Percentiles rank a stretch among this genome's conserved stretches.
These are phyloP conservation scores for Anisodus acutangulus DNA, from an alignment of 257 asterid species.

Conservation along the genomic window DNA sequence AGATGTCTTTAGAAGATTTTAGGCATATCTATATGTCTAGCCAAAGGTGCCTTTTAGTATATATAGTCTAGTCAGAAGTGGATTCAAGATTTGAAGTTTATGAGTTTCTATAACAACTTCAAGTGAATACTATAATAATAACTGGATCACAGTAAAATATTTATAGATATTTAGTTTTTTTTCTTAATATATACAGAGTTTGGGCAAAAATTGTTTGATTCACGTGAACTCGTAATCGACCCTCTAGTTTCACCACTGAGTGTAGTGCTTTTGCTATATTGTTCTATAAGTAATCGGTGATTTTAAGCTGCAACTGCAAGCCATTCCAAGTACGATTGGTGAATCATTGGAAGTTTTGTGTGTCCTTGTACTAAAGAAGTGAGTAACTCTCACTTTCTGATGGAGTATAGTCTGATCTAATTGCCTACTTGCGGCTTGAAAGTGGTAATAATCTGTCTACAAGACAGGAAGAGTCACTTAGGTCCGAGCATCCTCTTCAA, in stretches of 20 bases:
- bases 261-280: neutral
- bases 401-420: neutral
- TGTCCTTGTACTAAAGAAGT: neutral
- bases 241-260: too few species aligned
- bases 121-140: too few species aligned
- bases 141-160: too few species aligned
- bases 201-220: too few species aligned
- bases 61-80: neutral
- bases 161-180: too few species aligned
- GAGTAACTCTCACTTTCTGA: neutral
- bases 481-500: neutral
- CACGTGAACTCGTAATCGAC: too few species aligned
- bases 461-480: slow-evolving; percentile 4
- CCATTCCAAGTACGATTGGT: neutral
- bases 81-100: too few species aligned
- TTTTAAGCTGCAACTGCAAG: neutral
- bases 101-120: too few species aligned
- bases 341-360: neutral
- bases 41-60: neutral
- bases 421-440: neutral
- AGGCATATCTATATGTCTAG: neutral
- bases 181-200: too few species aligned
- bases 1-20: neutral
- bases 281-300: neutral
- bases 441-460: neutral